Evolutionary conservation across 192 early-diverging fungal species (phyloP).

Genomic region (Allomyces arbusculus): DNA sequence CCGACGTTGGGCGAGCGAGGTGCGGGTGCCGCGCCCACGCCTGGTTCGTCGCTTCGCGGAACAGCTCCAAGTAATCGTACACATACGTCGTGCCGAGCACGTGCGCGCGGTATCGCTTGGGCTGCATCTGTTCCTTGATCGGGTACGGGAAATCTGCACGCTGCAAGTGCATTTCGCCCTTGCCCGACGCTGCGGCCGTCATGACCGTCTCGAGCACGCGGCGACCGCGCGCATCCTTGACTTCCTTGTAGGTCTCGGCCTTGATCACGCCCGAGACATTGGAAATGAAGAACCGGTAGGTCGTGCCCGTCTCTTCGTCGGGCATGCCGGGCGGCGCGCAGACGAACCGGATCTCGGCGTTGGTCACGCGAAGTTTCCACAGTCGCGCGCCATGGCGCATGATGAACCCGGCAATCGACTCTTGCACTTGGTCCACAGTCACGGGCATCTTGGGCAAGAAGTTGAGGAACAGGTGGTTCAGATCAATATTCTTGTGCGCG

Average conservation of each 20-base stretch:
- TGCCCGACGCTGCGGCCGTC: slow-evolving; percentile 16
- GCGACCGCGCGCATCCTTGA: slow-evolving; percentile 56
- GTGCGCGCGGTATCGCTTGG: slow-evolving; percentile 92
- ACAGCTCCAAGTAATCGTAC: slow-evolving; percentile 96
- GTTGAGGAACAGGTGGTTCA: slow-evolving; percentile 98
- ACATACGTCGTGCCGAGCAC: slow-evolving; percentile 95
- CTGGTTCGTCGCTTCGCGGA: slow-evolving; percentile 65
- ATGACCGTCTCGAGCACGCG: slow-evolving; percentile 41
- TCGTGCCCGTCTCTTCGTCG: slow-evolving; percentile 15
- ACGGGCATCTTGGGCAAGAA: slow-evolving; percentile 90
- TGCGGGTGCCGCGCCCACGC: slow-evolving; percentile 44
- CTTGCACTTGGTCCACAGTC: slow-evolving; percentile 62
- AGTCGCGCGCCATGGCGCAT: slow-evolving; percentile 86
- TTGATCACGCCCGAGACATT: slow-evolving; percentile 82
- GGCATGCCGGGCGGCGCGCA: slow-evolving; percentile 24
- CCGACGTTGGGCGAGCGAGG: slow-evolving; percentile 8
- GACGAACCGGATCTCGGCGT: slow-evolving; percentile 92
- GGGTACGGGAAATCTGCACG: slow-evolving; percentile 65
- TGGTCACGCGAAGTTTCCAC: slow-evolving; percentile 80
- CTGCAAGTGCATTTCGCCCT: slow-evolving; percentile 64
- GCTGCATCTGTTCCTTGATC: slow-evolving; percentile 89
- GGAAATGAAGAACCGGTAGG: slow-evolving; percentile 77
- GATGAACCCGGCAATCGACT: slow-evolving; percentile 67
- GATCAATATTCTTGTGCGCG: slow-evolving; percentile 84
- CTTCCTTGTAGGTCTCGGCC: slow-evolving; percentile 83